Evolutionary conservation across 1,284 basidiomycete species (phyloP), one percentile per base, ranked within the genome.

Genomic region (Melampsora larici-populina): DNA sequence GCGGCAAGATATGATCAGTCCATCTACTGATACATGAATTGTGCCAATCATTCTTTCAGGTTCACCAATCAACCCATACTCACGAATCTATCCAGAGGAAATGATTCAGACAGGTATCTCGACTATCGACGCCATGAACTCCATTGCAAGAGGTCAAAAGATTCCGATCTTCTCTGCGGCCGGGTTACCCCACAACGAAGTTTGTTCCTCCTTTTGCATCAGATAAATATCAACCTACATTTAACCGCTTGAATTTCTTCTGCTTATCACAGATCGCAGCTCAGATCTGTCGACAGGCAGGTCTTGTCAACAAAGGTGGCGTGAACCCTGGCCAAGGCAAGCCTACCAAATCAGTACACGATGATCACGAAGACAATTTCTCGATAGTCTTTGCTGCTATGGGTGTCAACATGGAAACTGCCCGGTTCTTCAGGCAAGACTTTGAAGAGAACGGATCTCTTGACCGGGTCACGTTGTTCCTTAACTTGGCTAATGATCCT

Each of bases 91-190:
- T 86, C 97, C 97, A 80, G 97, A 99, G 86, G 96, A 99, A 87
- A 99, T 99, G 97, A 99, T 99, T 81, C 97, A 99, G 86, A 99
- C 97, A 26, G 97, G 97, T 87, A 99, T 99, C 84, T 98, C 96
- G 55, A 99, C 97, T 46, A 97, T 98, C 84, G 94, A 98, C 85
- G 90, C 90, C 70, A 97, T 98, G 95, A 85, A 99, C 87, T 97
- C 96, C 79, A 99, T 99, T 84, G 97, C 97, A 78, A 94, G 97
- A 87, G 97, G 97, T 65, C 97, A 99, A 86, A 99, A 99, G 89
- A 99, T 99, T 81, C 97, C 97, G 79, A 99, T 99, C 85, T 99
- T 99, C 88, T 98, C 94, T 79, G 97, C 97, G 65, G 93, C 97
- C 78, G 96, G 97, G 89, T 87, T 99, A 78, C 97, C 97, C 68